Conservation (phyloP, 108 stramenopile genomes). For the Pseudonitzschia delicatissima region DNA sequence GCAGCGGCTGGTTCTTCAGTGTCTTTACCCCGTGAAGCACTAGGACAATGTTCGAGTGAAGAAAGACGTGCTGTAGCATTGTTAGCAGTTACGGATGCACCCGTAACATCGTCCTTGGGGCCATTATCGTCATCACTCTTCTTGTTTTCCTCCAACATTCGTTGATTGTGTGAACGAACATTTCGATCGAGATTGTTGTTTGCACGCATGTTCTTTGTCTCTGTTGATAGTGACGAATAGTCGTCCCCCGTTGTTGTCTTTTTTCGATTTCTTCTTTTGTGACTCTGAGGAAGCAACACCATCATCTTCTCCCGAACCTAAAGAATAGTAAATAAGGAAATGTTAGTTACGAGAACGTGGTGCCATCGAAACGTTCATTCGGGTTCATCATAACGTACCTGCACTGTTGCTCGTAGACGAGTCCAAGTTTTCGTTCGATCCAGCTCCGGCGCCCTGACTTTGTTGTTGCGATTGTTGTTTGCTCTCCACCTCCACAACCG, state of each 20-base stretch:
- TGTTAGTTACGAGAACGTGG: no score
- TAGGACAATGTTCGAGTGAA: conserved; percentile 56
- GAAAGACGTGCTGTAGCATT: conserved; percentile 80
- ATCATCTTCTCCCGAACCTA: conserved; percentile 16
- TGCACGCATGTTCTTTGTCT: conserved; percentile 50
- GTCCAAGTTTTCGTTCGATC: conserved; percentile 24
- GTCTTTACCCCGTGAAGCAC: conserved; percentile 13
- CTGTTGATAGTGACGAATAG: conserved; percentile 47
- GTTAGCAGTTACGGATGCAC: conserved; percentile 80
- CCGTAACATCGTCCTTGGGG: conserved; percentile 83
- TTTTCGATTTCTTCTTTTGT: conserved; percentile 23
- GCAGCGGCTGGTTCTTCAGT: conserved; percentile 15
- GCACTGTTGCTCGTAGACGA: conserved; percentile 22
- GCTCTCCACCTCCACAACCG: conserved; percentile 49
- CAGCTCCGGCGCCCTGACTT: background rate
- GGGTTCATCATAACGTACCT: conserved; percentile 11
- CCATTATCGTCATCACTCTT: conserved; percentile 29
- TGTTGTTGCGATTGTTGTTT: conserved; percentile 20
- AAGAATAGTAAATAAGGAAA: background rate
- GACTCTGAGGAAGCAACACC: conserved; percentile 8
- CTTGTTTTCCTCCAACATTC: conserved; percentile 45
- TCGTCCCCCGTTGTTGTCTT: conserved; percentile 37
- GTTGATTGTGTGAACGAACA: conserved; percentile 62
- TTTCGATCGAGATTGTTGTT: conserved; percentile 54
- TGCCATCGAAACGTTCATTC: no score